These are phyloP conservation scores for Arxiozyma heterogenica DNA, from an alignment of 1,139 yeast species.

Conservation along the genomic window DNA sequence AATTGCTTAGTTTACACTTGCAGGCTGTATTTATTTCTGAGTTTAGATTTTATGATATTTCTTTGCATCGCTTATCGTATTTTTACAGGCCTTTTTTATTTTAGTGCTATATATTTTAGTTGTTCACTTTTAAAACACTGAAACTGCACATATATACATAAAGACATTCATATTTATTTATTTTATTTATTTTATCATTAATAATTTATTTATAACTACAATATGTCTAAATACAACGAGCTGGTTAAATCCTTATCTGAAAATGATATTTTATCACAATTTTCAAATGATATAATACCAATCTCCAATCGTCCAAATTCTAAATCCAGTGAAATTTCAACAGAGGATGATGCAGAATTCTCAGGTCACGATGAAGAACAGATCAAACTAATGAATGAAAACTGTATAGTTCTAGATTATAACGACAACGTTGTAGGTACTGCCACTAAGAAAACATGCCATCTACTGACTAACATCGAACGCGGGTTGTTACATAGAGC, in stretches of 20 bases:
- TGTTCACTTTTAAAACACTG: too few relatives aligned
- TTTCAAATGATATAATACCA: conserved; percentile 47
- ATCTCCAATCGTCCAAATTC: conserved; percentile 30
- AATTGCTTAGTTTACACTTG: too few relatives aligned
- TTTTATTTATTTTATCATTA: too few relatives aligned
- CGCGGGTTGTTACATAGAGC: conserved; percentile 88
- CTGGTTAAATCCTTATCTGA: conserved; percentile 45
- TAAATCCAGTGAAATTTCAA: conserved; percentile 19
- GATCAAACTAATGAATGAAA: conserved; percentile 88
- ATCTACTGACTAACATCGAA: conserved; percentile 78
- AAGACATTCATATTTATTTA: too few relatives aligned
- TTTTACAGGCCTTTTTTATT: too few relatives aligned
- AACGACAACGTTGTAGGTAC: conserved; percentile 84
- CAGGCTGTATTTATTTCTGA: too few relatives aligned
- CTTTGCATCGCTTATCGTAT: too few relatives aligned
- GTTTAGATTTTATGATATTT: too few relatives aligned
- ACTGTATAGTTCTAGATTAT: conserved; percentile 86
- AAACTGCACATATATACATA: too few relatives aligned
- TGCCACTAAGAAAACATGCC: conserved; percentile 88
- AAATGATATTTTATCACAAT: conserved; percentile 43
- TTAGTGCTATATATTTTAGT: too few relatives aligned
- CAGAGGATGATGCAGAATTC: conserved; percentile 31
- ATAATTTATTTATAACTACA: too few relatives aligned
- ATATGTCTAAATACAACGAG: conserved; percentile 34
- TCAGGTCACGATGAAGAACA: conserved; percentile 90